Conservation (phyloP, 2,329 filamentous ascomycete species). For the Coleophoma cylindrospora region DNA sequence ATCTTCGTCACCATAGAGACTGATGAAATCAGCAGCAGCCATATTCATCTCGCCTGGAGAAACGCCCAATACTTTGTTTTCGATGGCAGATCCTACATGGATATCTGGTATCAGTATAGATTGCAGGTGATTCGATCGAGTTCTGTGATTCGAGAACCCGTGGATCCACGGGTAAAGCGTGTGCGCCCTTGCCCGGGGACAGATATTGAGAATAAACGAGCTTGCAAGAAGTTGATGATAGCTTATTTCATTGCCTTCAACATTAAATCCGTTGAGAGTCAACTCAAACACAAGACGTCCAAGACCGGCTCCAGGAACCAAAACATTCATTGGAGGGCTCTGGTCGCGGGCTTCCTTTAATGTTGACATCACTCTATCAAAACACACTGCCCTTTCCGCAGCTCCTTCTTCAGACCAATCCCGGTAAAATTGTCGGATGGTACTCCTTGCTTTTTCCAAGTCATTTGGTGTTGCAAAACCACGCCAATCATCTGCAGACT, state of each 20-base stretch:
- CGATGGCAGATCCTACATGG: constrained; percentile 57
- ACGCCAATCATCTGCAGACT: constrained; percentile 52
- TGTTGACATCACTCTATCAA: constrained; percentile 65
- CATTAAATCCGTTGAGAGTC: constrained; percentile 63
- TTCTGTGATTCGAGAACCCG: constrained; percentile 80
- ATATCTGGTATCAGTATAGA: constrained; percentile 75
- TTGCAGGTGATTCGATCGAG: constrained; percentile 68
- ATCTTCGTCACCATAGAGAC: constrained; percentile 67
- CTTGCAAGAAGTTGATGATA: constrained; percentile 94
- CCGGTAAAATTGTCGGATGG: constrained; percentile 87
- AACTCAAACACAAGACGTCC: constrained; percentile 88
- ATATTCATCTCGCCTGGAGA: constrained; percentile 73
- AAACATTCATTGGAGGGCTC: constrained; percentile 41
- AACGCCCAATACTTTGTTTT: constrained; percentile 18
- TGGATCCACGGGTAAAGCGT: constrained; percentile 81
- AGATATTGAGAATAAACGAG: constrained; percentile 68
- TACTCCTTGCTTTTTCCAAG: constrained; percentile 87
- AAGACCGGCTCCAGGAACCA: constrained; percentile 87
- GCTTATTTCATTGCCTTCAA: constrained; percentile 92
- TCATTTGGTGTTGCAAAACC: constrained; percentile 68
- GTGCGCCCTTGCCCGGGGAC: constrained; percentile 54
- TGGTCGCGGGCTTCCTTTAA: constrained; percentile 37
- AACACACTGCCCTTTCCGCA: constrained; percentile 70
- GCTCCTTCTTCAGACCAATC: constrained; percentile 85
- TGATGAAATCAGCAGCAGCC: constrained; percentile 88